Conservation (phyloP, 2,329 filamentous ascomycete species). For the Hypoxylon sp. region DNA sequence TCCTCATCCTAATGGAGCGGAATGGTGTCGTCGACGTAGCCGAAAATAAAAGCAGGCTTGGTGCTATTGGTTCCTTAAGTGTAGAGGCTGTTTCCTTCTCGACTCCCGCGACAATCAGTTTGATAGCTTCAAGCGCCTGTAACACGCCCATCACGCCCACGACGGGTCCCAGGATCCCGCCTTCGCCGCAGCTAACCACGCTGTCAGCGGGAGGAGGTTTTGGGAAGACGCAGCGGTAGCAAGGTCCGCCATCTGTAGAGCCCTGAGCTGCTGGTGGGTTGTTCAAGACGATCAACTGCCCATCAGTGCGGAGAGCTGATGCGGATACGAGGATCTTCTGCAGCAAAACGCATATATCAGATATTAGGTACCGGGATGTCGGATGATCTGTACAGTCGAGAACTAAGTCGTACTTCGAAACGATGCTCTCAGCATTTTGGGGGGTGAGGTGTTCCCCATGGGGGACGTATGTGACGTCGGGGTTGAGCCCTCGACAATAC, state of each 20-base stretch:
- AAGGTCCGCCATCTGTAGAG: constrained; percentile 75
- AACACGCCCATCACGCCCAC: constrained; percentile 94
- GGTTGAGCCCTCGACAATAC: constrained; percentile 74
- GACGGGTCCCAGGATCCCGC: constrained; percentile 90
- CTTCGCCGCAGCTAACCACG: constrained; percentile 89
- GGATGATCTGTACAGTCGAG: constrained; percentile 97
- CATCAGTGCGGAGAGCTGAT: constrained; percentile 88
- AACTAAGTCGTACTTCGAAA: constrained; percentile 81
- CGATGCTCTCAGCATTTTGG: constrained; percentile 73
- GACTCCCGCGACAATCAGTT: constrained; percentile 71
- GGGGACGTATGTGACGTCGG: constrained; percentile 72
- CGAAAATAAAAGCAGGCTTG: constrained; percentile 63
- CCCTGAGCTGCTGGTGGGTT: constrained; percentile 75
- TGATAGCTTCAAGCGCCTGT: constrained; percentile 90
- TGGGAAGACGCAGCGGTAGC: constrained; percentile 94
- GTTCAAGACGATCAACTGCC: constrained; percentile 91
- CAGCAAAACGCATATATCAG: constrained; percentile 86
- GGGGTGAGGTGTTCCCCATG: constrained; percentile 76
- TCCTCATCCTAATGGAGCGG: constrained; percentile 79
- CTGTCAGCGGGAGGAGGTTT: constrained; percentile 85
- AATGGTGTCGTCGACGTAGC: constrained; percentile 65
- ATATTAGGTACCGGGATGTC: constrained; percentile 90
- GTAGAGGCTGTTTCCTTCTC: constrained; percentile 40
- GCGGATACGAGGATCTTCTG: constrained; percentile 87
- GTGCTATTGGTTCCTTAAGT: constrained; percentile 43